A percentile compares a stretch with the other conserved stretches of the same genome.
phyloP scores from a whole-genome alignment of 2,329 filamentous ascomycete genomes.

The Fusarium sp. region DNA sequence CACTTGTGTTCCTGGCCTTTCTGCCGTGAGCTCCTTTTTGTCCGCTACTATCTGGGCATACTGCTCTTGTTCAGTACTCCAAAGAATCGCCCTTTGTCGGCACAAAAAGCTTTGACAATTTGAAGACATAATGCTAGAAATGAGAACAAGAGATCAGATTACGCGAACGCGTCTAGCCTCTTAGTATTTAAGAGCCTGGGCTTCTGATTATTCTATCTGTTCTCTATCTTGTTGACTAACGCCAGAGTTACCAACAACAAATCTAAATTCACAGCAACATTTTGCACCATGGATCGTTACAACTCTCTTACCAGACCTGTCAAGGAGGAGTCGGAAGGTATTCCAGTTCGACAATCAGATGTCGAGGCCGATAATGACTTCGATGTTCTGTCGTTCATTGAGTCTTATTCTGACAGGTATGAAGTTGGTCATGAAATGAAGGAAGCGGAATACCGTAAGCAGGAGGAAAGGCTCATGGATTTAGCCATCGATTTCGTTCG shows the following conservation, averaged over 20 bases:
- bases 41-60: fast-evolving
- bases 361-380: not conserved
- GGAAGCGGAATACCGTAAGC: no score
- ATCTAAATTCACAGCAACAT: no score
- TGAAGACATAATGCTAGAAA: not conserved
- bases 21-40: not conserved
- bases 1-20: no score
- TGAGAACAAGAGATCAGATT: no score
- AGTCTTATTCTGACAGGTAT: no score
- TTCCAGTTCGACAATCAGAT: not conserved
- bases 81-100: not conserved
- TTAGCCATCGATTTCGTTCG: no score
- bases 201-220: no score
- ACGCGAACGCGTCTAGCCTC: no score
- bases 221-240: not conserved
- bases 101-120: not conserved
- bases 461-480: not conserved
- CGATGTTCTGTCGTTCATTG: not conserved
- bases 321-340: fast-evolving
- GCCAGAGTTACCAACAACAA: no score
- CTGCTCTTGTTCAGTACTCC: not conserved
- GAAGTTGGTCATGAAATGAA: not conserved
- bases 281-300: not conserved
- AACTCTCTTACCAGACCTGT: fast-evolving
- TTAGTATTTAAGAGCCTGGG: not conserved